phyloP scores from a whole-genome alignment of 2,329 filamentous ascomycete genomes.

The Fusarium zealandicum region DNA sequence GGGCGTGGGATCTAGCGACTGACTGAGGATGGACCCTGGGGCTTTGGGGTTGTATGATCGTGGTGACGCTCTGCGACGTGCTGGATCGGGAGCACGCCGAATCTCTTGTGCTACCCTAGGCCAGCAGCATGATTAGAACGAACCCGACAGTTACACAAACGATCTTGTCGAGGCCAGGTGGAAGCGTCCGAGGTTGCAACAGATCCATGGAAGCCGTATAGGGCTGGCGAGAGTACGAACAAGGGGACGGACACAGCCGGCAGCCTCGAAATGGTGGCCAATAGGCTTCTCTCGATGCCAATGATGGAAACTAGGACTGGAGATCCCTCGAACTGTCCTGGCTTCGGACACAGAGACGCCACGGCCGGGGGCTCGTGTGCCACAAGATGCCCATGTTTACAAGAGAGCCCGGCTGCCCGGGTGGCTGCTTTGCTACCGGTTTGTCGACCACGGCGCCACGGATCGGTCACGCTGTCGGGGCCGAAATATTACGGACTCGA shows the following conservation, averaged over 20 bases:
- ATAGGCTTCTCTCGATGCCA: constrained; percentile 4
- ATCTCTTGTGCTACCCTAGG: constrained; percentile 36
- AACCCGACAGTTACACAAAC: constrained; percentile 16
- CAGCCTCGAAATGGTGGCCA: constrained; percentile 1
- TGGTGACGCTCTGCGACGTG: constrained; percentile 22
- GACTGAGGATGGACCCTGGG: constrained; percentile 5
- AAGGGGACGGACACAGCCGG: not conserved
- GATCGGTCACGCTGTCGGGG: constrained; percentile 13
- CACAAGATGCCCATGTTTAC: constrained; percentile 16
- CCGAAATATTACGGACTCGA: constrained; percentile 31
- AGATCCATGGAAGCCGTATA: constrained; percentile 6
- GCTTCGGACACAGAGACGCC: constrained; percentile 18
- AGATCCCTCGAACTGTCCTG: constrained; percentile 12
- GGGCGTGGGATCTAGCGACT: constrained; percentile 4
- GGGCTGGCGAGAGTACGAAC: constrained; percentile 10
- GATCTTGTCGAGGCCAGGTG: constrained; percentile 3
- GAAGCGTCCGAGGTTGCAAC: not conserved
- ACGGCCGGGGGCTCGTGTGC: constrained; percentile 18
- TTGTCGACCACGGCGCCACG: constrained; percentile 14
- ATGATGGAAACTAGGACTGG: not conserved
- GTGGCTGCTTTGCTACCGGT: constrained; percentile 15
- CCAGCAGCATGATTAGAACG: constrained; percentile 1
- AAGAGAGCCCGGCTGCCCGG: constrained; percentile 5
- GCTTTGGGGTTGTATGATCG: constrained; percentile 21
- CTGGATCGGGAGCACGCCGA: constrained; percentile 36